Conservation (phyloP, 305 asterid species). For the Fraxinus nigra region DNA sequence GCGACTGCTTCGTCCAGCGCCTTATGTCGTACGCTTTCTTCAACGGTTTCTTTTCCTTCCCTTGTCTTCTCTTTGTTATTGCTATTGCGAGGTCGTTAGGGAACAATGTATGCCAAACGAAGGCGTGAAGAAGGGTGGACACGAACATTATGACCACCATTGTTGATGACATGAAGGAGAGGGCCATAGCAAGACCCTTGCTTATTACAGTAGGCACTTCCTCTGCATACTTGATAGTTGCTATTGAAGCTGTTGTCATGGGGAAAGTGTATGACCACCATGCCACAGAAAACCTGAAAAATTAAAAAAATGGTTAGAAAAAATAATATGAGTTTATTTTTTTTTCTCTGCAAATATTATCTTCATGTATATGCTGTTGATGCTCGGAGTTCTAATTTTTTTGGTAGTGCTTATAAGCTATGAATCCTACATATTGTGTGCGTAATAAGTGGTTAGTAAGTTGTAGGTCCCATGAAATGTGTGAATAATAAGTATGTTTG, state of each 20-base stretch:
- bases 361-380: not conserved
- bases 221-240: conserved; percentile 87
- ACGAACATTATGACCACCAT: conserved; percentile 63
- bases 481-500: not conserved
- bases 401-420: not conserved
- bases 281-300: conserved; percentile 78
- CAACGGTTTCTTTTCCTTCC: conserved; percentile 53
- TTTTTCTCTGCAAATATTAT: not conserved
- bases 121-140: conserved; percentile 81
- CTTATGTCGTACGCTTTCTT: conserved; percentile 51
- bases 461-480: not conserved
- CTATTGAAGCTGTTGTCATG: conserved; percentile 90
- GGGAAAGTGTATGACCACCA: conserved; percentile 99
- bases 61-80: conserved; percentile 53
- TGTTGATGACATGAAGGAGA: conserved; percentile 78
- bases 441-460: not conserved
- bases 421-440: not conserved
- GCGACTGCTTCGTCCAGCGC: conserved; percentile 71
- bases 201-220: conserved; percentile 49
- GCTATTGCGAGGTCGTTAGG: conserved; percentile 96
- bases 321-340: not conserved
- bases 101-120: conserved; percentile 69
- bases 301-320: not conserved
- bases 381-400: not conserved
- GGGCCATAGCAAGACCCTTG: conserved; percentile 60